Base-by-base conservation (phyloP, 1,139 yeast species). In the Saccharomyces hybrid region DNA sequence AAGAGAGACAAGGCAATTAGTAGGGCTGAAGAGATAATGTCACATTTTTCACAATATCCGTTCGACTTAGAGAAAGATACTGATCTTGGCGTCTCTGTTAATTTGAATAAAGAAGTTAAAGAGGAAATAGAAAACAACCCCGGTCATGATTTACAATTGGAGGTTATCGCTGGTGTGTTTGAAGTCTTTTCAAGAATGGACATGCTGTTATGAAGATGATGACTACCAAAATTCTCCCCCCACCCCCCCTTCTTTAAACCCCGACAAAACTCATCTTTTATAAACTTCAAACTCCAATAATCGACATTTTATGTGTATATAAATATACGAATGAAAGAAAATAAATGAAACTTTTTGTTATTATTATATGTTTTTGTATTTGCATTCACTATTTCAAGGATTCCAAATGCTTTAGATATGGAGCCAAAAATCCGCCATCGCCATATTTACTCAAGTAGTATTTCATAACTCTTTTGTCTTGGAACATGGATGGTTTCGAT, bases 1-100 rank as follows among this genome's bases (percentile, higher is more conserved):
- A 88, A 85, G 61, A 83, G 98, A 65, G 99, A 95, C 70, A 85
- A 86, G 64, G 98, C 98, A 0, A 88, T 91, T 71, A 83, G 89
- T 4, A 81, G 97, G 64, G 96, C 97, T 9, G 98, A 93, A 68
- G 98, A 93, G 69, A 73, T 95, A 51, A 78, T 93, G 60, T 80
- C 78, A 53, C 95, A 88, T 65, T 93, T 81, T 67, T 79, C 95
- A 51, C 95, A 88, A 62, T 89, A 75, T 73, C 99, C 99, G n/a
- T 93, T 91, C 69, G 75, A 78, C 56, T 56, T 69, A 29, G 75
- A 78, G 48, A 76, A 77, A 56, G 74, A 79, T 48, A 78, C 86
- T 51, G 80, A 84, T 16, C 75, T 84, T 63, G 91, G 93, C 1
- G 75, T 88, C 54, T 96, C 97, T 5, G 76, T 83, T 58, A 91